Base-by-base conservation (phyloP, 768 basidiomycete genomes). In the Lactarius indigo region DNA sequence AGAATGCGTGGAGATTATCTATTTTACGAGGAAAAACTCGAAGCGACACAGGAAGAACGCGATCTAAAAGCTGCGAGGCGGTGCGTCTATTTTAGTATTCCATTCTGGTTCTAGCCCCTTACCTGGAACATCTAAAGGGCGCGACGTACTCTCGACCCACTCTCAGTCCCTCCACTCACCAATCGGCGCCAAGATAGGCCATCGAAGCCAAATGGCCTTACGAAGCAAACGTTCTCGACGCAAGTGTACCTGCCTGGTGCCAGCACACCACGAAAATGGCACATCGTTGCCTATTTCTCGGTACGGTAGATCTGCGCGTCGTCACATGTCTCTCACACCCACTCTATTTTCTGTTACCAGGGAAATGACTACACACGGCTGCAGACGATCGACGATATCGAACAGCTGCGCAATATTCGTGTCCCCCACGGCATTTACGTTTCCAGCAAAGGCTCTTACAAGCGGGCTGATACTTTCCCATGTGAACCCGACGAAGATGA, bases 181-280 rank as follows among this genome's bases (percentile, higher is more conserved):
- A 84, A 85, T 62, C 83, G 88, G 73, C 82, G 91, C 68, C 90
- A 90, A 75, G 89, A 91, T 73, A 79, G 90, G 9, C 90, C 90
- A 13, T 85, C 89, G 42, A 91, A 91, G 70, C 86, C 86, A 18
- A 85, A 89, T 68, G 91, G 91, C n/a, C 80, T 92, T 60, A 92
- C 90, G 52, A 92, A 92, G 78, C 91, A 92, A 74, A 92, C 91
- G 0, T 92, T 91, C 73, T 91, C 90, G 9, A 90, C 90, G 33
- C 84, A 86, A 44, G 89, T 91, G 55, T 81, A 87, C 73, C 79
- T 87, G 65, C 87, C 86, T 44, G 86, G 84, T 58, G 78, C 82
- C 44, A 78, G 78, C 63, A 82, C 82, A 61, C 82, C 83, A 33
- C 83, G 85, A 52, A 91, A 91, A 82, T 92, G 90, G 90, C 90